phyloP scores from a whole-genome alignment of 129 eudicot genomes.

The Centella asiatica region DNA sequence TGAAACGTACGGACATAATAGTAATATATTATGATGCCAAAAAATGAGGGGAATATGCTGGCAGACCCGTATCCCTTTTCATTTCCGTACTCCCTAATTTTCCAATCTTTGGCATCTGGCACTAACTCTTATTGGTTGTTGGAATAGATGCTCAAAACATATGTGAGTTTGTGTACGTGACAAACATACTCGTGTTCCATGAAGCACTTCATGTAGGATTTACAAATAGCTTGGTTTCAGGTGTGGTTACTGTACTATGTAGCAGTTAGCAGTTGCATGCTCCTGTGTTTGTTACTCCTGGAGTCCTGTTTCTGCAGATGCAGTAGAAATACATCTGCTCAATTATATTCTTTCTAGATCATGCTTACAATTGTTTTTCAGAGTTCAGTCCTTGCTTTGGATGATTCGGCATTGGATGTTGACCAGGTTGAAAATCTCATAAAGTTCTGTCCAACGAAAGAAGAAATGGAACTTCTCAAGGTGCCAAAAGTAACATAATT shows the following conservation, averaged over 20 bases:
- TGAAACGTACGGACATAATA: too few species aligned
- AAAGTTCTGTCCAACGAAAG: conserved; percentile 94
- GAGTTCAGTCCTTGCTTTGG: conserved; percentile 81
- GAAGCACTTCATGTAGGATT: background rate
- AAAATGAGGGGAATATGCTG: too few species aligned
- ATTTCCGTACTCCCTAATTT: too few species aligned
- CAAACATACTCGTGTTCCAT: background rate
- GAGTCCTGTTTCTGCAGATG: background rate
- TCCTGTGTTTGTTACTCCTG: too few species aligned
- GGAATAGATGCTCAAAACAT: background rate
- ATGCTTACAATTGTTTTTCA: conserved; percentile 22
- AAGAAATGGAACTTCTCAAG: conserved; percentile 83
- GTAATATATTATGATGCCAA: too few species aligned
- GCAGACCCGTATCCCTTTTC: too few species aligned
- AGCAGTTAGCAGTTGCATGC: too few species aligned
- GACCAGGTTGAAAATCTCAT: conserved; percentile 97
- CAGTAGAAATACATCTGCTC: background rate
- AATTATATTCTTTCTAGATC: background rate
- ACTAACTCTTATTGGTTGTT: background rate
- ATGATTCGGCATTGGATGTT: conserved; percentile 72
- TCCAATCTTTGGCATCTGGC: too few species aligned
- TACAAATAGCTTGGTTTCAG: background rate
- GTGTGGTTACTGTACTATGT: too few species aligned
- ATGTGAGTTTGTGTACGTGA: too few species aligned
- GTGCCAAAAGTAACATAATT: conserved; percentile 28